phyloP scores from a whole-genome alignment of 2,329 filamentous ascomycete species.

The Fusarium duplospermum region DNA sequence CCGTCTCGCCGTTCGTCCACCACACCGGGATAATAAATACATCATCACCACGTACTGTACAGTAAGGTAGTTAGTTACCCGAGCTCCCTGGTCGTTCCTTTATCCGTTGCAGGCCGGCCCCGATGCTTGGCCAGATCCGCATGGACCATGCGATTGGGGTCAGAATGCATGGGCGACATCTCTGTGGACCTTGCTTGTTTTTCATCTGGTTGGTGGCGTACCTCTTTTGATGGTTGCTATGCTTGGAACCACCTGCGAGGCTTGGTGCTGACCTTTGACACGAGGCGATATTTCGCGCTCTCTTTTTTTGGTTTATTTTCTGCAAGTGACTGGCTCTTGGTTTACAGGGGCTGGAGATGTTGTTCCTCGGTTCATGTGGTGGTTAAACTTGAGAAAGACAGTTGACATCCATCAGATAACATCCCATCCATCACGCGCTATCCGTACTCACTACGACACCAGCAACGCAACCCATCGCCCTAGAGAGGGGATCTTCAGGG shows the following conservation, averaged over 20 bases:
- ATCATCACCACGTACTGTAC: background rate
- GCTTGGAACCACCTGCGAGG: background rate
- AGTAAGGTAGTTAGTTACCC: background rate
- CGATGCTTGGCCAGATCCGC: conserved; percentile 21
- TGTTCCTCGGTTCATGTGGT: background rate
- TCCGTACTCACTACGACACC: background rate
- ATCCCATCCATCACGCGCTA: background rate
- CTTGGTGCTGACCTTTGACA: conserved; percentile 11
- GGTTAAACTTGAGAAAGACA: background rate
- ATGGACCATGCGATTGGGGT: conserved; percentile 37
- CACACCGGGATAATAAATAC: background rate
- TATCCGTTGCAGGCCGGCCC: conserved; percentile 2
- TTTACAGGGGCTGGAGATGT: background rate
- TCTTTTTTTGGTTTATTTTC: conserved; percentile 9
- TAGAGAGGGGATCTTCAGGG: conserved; percentile 28
- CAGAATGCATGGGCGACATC: conserved; percentile 9
- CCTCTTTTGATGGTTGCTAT: conserved; percentile 13
- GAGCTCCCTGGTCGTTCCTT: background rate
- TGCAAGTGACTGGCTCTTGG: background rate
- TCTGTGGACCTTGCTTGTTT: background rate
- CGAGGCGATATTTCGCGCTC: conserved; percentile 19
- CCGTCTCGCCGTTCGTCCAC: background rate
- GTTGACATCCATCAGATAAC: background rate
- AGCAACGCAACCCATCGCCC: background rate
- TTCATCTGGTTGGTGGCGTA: conserved; percentile 12